Conservation (phyloP, 148 eudicot species). For the Cornus florida region DNA sequence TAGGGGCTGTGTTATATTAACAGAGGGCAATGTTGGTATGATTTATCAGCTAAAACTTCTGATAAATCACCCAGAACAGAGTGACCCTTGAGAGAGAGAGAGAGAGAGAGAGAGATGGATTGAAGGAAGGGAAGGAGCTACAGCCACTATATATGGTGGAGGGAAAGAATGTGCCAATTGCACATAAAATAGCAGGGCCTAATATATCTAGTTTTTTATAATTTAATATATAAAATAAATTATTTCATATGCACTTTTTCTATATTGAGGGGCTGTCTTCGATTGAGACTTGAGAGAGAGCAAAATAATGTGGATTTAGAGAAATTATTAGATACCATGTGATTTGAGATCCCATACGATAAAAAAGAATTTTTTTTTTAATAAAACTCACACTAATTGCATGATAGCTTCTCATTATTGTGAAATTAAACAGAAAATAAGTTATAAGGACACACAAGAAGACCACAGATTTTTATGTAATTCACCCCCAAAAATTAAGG, state of each 20-base stretch:
- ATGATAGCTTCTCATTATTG: neutral
- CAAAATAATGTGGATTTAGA: constrained; percentile 58
- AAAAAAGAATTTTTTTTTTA: neutral
- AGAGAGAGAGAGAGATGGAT: neutral
- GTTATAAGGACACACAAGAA: too few species aligned
- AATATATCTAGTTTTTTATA: constrained; percentile 25
- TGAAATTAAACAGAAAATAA: too few species aligned
- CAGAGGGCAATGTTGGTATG: constrained; percentile 35
- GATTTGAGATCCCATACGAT: too few species aligned
- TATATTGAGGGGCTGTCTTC: neutral
- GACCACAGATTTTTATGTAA: too few species aligned
- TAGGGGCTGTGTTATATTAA: neutral
- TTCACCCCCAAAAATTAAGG: too few species aligned
- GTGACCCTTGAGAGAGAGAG: constrained; percentile 7
- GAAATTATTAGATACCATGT: constrained; percentile 3
- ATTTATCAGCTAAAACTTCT: constrained; percentile 52
- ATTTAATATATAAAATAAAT: neutral
- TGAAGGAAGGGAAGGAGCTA: constrained; percentile 29
- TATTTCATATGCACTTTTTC: neutral
- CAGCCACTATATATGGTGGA: constrained; percentile 54
- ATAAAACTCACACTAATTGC: neutral
- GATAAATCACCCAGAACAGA: constrained; percentile 44
- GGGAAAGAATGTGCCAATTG: constrained; percentile 45
- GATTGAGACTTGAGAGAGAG: constrained; percentile 27
- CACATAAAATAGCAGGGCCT: constrained; percentile 31